Base-by-base conservation (phyloP, 257 asterid genomes). In the Phtheirospermum japonicum region DNA sequence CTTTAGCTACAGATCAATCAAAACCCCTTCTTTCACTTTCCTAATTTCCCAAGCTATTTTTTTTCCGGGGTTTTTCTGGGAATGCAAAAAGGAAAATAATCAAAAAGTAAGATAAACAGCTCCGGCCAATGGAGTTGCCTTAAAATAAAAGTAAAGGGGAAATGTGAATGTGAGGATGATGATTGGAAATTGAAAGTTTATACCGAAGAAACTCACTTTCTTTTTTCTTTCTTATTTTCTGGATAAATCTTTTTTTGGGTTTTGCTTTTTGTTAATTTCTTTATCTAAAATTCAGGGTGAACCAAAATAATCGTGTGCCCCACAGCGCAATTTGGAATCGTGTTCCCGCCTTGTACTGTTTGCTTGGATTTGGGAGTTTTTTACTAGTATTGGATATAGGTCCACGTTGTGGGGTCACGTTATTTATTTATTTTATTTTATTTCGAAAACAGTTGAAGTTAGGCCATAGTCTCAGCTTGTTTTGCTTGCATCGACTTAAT, bases 281-380 rank as follows among this genome's bases (percentile, higher is more conserved):
- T 1, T 67, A 8, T 28, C 16, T 9, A 32, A 46, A 7, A 0
- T 23, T 23, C 2, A 1, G 3, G 28, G 28, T 3, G 28, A 23
- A 23, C 28, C 28, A 23, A 23, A 5, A 16, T 12, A 28, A 10
- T 51, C 53, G 73, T 71, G 80, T 70, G 74, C 45, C 69, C 79
- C 68, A 45, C 79, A 54, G 34, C 50, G 51, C 58, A 58, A 49
- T 51, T 76, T 74, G 82, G 88, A 81, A 77, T 73, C 56, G 72
- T 73, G 42, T 85, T 83, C 90, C 90, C 90, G 95, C 95, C 86
- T 68, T 75, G 67, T 64, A 67, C 73, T 83, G 60, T 72, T 37
- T 37, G 55, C 5, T n/a, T n/a, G n/a, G n/a, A 51, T 28, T 57
- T 70, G 23, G 36, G 51, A n/a, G 9, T 34, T 6, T 63, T 59